A percentile compares a stretch with the other conserved stretches of the same genome.
These are phyloP conservation scores for Teratosphaeria epicoccoides DNA, from an alignment of 2,329 filamentous ascomycete species.

Conservation along the genomic window DNA sequence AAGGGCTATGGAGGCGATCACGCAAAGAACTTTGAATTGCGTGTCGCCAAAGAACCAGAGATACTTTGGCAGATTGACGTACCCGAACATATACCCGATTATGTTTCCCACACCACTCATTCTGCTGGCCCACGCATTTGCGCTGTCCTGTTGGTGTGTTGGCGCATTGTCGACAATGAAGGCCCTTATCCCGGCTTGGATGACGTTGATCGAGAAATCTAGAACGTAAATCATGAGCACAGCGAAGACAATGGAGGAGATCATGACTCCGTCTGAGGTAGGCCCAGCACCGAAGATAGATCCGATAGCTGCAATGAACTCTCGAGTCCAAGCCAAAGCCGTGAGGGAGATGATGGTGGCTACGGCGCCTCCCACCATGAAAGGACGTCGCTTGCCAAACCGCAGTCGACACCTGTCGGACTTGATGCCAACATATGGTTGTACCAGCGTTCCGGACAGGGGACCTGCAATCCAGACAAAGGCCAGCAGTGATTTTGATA, in stretches of 20 bases:
- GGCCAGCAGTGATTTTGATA: conserved; percentile 42
- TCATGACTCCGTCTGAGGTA: conserved; percentile 49
- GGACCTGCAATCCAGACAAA: conserved; percentile 48
- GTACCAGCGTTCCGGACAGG: conserved; percentile 42
- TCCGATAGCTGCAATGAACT: conserved; percentile 53
- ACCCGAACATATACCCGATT: conserved; percentile 77
- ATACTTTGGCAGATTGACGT: conserved; percentile 62
- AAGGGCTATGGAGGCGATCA: conserved; percentile 68
- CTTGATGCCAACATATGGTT: conserved; percentile 44
- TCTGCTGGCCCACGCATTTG: conserved; percentile 88
- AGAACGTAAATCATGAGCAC: conserved; percentile 81
- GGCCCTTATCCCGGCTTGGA: conserved; percentile 82
- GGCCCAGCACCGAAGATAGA: conserved; percentile 57
- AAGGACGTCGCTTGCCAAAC: conserved; percentile 43
- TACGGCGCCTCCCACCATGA: conserved; percentile 40
- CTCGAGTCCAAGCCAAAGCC: conserved; percentile 40
- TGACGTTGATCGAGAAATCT: conserved; percentile 91
- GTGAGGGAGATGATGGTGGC: conserved; percentile 42
- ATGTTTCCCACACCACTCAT: conserved; percentile 84
- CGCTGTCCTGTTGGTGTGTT: conserved; percentile 82
- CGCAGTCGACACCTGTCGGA: conserved; percentile 40
- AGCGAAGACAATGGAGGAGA: conserved; percentile 57
- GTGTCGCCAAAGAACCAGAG: conserved; percentile 73
- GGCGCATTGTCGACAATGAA: conserved; percentile 92
- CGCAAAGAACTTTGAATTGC: conserved; percentile 88